These are phyloP conservation scores for Fusarium kyushuense DNA, from an alignment of 2,329 filamentous ascomycete genomes.

Conservation along the genomic window DNA sequence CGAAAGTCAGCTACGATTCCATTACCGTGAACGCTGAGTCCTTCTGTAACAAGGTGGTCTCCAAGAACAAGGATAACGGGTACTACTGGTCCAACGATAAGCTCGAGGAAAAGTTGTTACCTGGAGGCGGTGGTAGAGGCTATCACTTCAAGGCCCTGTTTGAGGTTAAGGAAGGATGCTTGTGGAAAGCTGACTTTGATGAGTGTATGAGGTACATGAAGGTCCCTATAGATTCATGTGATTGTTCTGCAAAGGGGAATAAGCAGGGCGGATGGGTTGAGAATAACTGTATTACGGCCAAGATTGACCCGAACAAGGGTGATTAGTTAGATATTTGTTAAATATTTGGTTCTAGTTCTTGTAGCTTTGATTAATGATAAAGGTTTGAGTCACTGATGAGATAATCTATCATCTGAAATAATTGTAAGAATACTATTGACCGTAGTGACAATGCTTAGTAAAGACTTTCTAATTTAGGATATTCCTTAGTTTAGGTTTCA, in stretches of 20 bases:
- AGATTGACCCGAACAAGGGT: neutral
- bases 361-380: too few species aligned
- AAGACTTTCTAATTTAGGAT: too few species aligned
- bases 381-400: too few species aligned
- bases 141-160: conserved; percentile 30
- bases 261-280: conserved; percentile 40
- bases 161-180: conserved; percentile 27
- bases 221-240: conserved; percentile 42
- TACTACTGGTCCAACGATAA: conserved; percentile 17
- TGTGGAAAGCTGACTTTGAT: conserved; percentile 30
- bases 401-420: too few species aligned
- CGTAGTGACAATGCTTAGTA: too few species aligned
- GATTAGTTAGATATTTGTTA: too few species aligned
- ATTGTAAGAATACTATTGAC: too few species aligned
- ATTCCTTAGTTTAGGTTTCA: too few species aligned
- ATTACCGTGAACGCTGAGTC: conserved; percentile 27
- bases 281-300: conserved; percentile 26
- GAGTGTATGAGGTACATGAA: conserved; percentile 45
- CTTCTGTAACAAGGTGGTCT: conserved; percentile 23
- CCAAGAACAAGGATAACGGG: conserved; percentile 10
- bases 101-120: conserved; percentile 16
- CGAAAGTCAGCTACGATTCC: conserved; percentile 13
- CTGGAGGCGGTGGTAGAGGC: neutral
- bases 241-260: conserved; percentile 31
- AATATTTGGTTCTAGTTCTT: too few species aligned